A percentile compares a stretch with the other conserved stretches of the same genome.
Evolutionary conservation across 169 alveolate genomes (phyloP).

Genomic region (Plasmodium sp.): DNA sequence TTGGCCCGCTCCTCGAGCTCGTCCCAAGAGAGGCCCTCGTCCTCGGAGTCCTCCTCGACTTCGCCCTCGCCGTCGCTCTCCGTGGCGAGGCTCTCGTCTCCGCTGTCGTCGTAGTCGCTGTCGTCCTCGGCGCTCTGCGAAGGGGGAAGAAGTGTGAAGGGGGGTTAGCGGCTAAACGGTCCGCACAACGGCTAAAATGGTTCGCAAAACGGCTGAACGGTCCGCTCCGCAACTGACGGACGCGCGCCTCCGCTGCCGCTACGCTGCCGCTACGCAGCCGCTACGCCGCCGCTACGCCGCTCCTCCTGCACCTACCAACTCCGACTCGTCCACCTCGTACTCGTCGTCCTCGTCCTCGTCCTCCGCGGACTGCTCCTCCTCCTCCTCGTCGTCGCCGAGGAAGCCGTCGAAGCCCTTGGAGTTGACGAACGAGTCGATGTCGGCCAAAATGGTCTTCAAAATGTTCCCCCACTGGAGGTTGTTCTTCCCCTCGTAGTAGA

Average conservation of each 20-base stretch:
- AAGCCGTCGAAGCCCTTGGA: constrained; percentile 91
- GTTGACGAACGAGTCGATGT: constrained; percentile 89
- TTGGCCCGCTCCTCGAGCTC: constrained; percentile 87
- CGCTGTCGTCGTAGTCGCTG: constrained; percentile 81
- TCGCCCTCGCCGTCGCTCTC: constrained; percentile 90
- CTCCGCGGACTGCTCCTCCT: constrained; percentile 85
- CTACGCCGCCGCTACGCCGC: background rate
- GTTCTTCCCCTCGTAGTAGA: constrained; percentile 93
- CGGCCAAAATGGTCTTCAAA: constrained; percentile 87
- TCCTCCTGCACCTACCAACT: constrained; percentile 70
- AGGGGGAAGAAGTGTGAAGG: background rate
- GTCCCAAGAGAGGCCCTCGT: constrained; percentile 91
- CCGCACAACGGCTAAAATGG: background rate
- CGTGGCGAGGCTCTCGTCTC: constrained; percentile 84
- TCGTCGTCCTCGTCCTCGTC: constrained; percentile 89
- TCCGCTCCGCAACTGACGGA: background rate
- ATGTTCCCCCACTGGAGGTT: constrained; percentile 93
- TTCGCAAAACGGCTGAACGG: background rate
- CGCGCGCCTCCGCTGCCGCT: background rate
- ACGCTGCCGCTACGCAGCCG: background rate
- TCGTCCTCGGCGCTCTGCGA: constrained; percentile 79
- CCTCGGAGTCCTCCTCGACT: constrained; percentile 89
- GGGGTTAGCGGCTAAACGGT: background rate
- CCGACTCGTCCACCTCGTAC: constrained; percentile 81
- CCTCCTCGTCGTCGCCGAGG: constrained; percentile 90